Base-by-base conservation (phyloP, 805 yeast species). In the Blastobotrys robertii region DNA sequence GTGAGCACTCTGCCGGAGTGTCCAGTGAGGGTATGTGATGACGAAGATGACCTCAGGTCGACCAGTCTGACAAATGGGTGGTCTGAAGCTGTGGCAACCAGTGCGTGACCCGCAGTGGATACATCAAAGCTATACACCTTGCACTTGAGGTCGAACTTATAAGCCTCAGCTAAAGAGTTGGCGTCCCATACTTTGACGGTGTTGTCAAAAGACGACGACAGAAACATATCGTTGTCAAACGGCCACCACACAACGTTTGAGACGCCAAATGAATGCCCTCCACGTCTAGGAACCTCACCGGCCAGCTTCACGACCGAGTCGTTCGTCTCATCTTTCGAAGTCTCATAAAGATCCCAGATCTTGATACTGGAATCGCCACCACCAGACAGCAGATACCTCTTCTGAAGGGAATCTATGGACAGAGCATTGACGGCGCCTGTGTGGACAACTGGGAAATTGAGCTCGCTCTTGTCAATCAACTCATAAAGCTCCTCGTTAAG, bases 181-280 rank as follows among this genome's bases (percentile, higher is more conserved):
- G 95, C 72, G 56, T 86, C 95, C 94, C 94, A 88, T 1, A 86
- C 68, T 48, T 79, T 82, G 15, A 87, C 73, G 0, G 77, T 73
- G 45, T 74, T 76, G 59, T 88, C 97, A 58, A 78, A 85, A 0
- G 95, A 84, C 1, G 86, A 77, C 2, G 86, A 73, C 13, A 86
- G 69, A 64, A 86, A 87, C 79, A 88, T 70, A 1, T 95, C 96
- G 30, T 79, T 76, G 60, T 88, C 97, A 37, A 66, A 65, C 0
- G 92, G 87, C 90, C 95, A 90, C 97, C 97, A 88, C 52, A 72
- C 68, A 1, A 84, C 66, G 11, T 74, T 63, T 0, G 94, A 82
- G 0, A 88, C 69, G 0, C 95, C 95, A 57, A 70, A 85, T 13
- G 64, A 58, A 56, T 88, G 97, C 0, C 70, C 74, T 22, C 49